A percentile compares a stretch with the other conserved stretches of the same genome.
Evolutionary conservation across 352 stramenopile species (phyloP).

Genomic region (Pythium coloratum): DNA sequence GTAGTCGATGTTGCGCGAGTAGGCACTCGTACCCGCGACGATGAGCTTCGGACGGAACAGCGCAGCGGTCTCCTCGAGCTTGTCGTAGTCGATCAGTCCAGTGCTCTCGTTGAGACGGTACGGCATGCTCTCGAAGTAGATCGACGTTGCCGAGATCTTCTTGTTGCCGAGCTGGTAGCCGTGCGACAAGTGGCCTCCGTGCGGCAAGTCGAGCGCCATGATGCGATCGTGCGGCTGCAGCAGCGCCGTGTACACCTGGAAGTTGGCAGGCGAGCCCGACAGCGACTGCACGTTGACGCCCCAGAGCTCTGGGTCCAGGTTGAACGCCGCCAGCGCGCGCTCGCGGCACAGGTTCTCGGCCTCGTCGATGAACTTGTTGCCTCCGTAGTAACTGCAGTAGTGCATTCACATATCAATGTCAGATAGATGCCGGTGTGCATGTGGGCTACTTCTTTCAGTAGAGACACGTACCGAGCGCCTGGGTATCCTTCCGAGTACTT

Average conservation of each 20-base stretch:
- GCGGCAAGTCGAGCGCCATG: slow-evolving; percentile 98
- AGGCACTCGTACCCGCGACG: slow-evolving; percentile 98
- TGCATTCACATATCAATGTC: not conserved
- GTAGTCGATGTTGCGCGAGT: slow-evolving; percentile 99
- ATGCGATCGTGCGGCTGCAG: slow-evolving; percentile 98
- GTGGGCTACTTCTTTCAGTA: not conserved
- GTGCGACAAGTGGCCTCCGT: slow-evolving; percentile 98
- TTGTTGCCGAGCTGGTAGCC: slow-evolving; percentile 98
- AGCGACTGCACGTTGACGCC: slow-evolving; percentile 98
- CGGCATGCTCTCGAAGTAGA: slow-evolving; percentile 99
- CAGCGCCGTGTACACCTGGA: slow-evolving; percentile 98
- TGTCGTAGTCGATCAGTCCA: slow-evolving; percentile 98
- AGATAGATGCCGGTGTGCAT: not conserved
- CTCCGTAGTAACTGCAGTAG: slow-evolving; percentile 93
- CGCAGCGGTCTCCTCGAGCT: slow-evolving; percentile 93
- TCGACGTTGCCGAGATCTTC: slow-evolving; percentile 98
- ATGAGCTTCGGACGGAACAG: slow-evolving; percentile 98
- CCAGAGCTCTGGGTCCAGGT: slow-evolving; percentile 95
- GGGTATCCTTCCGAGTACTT: slow-evolving; percentile 99
- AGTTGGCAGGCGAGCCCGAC: slow-evolving; percentile 98
- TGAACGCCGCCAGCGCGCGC: slow-evolving; percentile 96
- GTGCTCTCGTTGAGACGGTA: slow-evolving; percentile 97
- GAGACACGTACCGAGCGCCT: slow-evolving; percentile 58
- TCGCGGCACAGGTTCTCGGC: slow-evolving; percentile 97
- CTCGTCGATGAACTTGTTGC: slow-evolving; percentile 99